Evolutionary conservation across 768 basidiomycete species (phyloP).

Genomic region (Naganishia vishniacii): DNA sequence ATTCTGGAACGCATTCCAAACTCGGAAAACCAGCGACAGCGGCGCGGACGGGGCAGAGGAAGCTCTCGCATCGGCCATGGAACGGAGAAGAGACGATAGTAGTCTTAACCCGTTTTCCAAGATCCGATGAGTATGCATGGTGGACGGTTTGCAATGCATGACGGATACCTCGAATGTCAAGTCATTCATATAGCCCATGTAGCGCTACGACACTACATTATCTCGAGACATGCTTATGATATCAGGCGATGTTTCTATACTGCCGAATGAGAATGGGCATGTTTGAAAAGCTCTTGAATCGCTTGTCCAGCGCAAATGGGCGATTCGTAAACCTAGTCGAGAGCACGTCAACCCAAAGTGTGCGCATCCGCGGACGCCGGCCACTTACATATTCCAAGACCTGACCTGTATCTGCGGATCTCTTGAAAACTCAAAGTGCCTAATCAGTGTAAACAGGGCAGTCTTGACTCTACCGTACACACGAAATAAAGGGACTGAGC

Average conservation of each 20-base stretch:
- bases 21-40: conserved; percentile 29
- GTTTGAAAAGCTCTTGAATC: conserved; percentile 1
- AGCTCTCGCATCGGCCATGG: conserved; percentile 12
- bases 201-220: background rate
- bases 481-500: background rate
- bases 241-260: background rate
- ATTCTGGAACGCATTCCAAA: conserved; percentile 95
- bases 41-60: conserved; percentile 4
- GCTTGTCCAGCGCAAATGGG: background rate
- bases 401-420: conserved; percentile 23
- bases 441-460: conserved; percentile 29
- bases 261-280: background rate
- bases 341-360: background rate
- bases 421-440: conserved; percentile 29
- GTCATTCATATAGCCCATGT: background rate
- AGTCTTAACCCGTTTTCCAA: conserved; percentile 35
- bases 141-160: background rate
- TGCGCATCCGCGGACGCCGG: background rate
- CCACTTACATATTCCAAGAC: conserved; percentile 37
- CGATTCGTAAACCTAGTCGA: background rate
- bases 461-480: conserved; percentile 26
- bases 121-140: conserved; percentile 28
- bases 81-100: conserved; percentile 24
- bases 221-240: background rate
- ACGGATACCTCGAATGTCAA: background rate